Evolutionary conservation across 352 stramenopile species (phyloP), one percentile per base, ranked within the genome.

Genomic region (Stramenopiles sp.): DNA sequence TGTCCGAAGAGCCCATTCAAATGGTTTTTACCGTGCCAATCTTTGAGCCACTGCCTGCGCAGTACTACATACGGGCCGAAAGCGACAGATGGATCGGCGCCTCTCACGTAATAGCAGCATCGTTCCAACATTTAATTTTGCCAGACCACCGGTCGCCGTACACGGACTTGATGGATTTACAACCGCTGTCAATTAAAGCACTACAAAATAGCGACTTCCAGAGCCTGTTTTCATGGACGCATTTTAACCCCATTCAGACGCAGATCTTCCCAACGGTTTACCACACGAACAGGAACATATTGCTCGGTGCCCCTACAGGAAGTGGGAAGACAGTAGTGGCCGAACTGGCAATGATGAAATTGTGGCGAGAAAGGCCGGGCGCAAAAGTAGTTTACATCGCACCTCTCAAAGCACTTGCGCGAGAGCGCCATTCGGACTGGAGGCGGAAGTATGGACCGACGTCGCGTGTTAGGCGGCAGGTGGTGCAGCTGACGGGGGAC

Each of bases 181-280:
- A 94, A 36, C 95, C 95, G 4, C 86, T 98, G 69, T 94, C 95
- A 36, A 83, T 96, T 25, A 81, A 85, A 33, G 96, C 91, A 25
- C 82, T 99, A 0, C 81, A 94, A 37, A 87, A 98, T 75, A 77
- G 84, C 1, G 81, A 84, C 6, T 98, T 94, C 80, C 86, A 97
- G 79, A 76, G 85, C 6, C 77, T 98, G 1, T 93, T 88, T 75
- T 80, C 80, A 37, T 96, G 96, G 80, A 83, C 90, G 48, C 85
- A 91, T 73, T 97, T 99, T 80, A 99, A 99, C 78, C 91, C 94
- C 4, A 96, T 99, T 76, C 95, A 99, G 83, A 98, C 94, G 37
- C 95, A 99, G 76, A 78, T 95, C 1, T 99, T 99, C 81, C 89
- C 97, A 76, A 82, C 95, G 49, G 81, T 98, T 0, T 98, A 98